Percentiles rank a stretch among this genome's conserved stretches.
These are phyloP conservation scores for Aspergillus chevalieri DNA, from an alignment of 2,329 filamentous ascomycete genomes.

Conservation along the genomic window DNA sequence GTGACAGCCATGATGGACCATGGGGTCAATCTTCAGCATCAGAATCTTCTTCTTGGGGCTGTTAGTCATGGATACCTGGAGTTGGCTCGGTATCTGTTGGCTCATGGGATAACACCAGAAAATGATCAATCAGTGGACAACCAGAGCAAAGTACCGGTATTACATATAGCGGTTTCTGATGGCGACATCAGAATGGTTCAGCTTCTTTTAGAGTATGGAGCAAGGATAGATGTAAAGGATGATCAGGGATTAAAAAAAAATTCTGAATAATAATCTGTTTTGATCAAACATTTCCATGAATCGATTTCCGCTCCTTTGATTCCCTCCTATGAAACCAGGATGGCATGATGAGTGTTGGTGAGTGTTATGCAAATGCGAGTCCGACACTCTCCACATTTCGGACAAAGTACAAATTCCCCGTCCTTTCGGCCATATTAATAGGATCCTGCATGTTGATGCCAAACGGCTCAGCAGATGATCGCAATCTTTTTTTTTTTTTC, in stretches of 20 bases:
- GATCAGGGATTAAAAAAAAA: neutral
- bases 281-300: too few species aligned
- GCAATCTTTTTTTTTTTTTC: too few species aligned
- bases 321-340: too few species aligned
- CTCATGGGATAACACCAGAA: neutral
- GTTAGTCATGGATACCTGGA: neutral
- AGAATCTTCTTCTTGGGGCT: neutral
- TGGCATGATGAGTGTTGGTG: too few species aligned
- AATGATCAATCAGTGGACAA: neutral
- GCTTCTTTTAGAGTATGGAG: neutral
- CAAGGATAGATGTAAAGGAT: neutral
- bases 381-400: too few species aligned
- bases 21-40: neutral
- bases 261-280: too few species aligned
- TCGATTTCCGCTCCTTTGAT: too few species aligned
- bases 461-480: too few species aligned
- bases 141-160: neutral
- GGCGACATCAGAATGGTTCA: neutral
- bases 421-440: too few species aligned
- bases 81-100: neutral
- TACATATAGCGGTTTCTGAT: neutral
- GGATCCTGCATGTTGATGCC: too few species aligned
- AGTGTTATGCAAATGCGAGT: too few species aligned
- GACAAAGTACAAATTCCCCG: too few species aligned
- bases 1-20: neutral